Conservation (phyloP, 2,329 filamentous ascomycete genomes). For the Rhynchosporium secalis region DNA sequence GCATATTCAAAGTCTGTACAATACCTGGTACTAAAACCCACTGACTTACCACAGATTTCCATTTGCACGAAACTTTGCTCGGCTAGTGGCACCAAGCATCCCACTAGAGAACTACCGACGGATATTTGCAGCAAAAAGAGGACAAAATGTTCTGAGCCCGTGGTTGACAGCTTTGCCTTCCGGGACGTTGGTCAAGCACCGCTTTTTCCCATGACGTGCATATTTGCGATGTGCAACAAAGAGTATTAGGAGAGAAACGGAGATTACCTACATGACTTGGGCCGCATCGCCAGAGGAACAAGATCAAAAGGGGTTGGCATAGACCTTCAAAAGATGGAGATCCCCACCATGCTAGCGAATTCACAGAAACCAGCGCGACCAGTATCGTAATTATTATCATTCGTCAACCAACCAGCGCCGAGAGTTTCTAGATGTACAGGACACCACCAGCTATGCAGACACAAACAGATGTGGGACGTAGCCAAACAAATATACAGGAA, state of each 20-base stretch:
- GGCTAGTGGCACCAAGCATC: background rate
- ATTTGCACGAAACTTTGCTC: slow-evolving; percentile 1
- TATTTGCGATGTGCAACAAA: slow-evolving; percentile 10
- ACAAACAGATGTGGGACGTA: slow-evolving; percentile 30
- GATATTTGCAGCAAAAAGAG: background rate
- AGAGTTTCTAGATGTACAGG: slow-evolving; percentile 35
- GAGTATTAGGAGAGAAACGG: background rate
- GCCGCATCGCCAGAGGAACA: background rate
- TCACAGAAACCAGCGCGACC: slow-evolving; percentile 1
- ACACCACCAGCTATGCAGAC: slow-evolving; percentile 39
- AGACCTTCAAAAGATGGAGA: background rate
- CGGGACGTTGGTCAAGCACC: background rate
- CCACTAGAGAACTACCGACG: background rate
- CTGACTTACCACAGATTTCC: background rate
- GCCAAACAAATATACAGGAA: slow-evolving; percentile 33
- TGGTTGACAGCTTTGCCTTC: background rate
- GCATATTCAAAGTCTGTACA: background rate
- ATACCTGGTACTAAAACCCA: no score
- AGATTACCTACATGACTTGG: background rate
- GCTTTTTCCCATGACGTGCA: slow-evolving; percentile 6
- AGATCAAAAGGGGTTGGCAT: background rate
- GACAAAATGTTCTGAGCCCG: background rate
- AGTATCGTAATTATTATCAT: slow-evolving; percentile 27
- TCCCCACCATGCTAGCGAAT: background rate
- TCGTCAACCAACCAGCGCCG: slow-evolving; percentile 25